Percentiles rank a stretch among this genome's conserved stretches.
Conservation (phyloP, 2,329 filamentous ascomycete species). For the Colletotrichum melonis region DNA sequence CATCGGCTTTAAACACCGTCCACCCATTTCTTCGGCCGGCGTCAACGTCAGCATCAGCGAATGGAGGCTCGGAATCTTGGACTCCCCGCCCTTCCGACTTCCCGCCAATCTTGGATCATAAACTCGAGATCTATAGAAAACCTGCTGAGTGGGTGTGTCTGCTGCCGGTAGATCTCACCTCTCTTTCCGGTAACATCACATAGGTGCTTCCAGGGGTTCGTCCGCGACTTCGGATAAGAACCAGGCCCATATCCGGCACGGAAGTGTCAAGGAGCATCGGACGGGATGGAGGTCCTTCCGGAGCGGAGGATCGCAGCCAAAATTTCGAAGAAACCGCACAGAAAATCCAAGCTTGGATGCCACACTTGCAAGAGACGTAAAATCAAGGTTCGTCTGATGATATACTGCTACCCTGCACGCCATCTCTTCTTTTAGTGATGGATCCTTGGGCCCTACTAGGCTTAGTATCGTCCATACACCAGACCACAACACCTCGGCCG, state of each 20-base stretch:
- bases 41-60: background rate
- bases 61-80: background rate
- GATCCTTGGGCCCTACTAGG: too few relatives aligned
- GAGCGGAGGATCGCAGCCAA: background rate
- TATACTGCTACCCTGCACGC: background rate
- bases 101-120: background rate
- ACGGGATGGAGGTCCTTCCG: background rate
- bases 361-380: constrained; percentile 66
- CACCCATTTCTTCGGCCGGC: background rate
- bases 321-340: constrained; percentile 60
- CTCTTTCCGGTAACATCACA: background rate
- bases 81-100: background rate
- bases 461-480: too few relatives aligned
- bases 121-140: background rate
- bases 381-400: constrained; percentile 50
- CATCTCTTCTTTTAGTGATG: background rate
- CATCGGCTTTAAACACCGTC: constrained; percentile 1
- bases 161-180: background rate
- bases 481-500: background rate
- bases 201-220: too few relatives aligned
- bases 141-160: background rate
- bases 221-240: background rate
- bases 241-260: background rate
- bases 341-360: constrained; percentile 65
- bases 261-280: background rate